These are phyloP conservation scores for Ensete ventricosum DNA, from an alignment of 176 grass and related monocot species.

Conservation along the genomic window DNA sequence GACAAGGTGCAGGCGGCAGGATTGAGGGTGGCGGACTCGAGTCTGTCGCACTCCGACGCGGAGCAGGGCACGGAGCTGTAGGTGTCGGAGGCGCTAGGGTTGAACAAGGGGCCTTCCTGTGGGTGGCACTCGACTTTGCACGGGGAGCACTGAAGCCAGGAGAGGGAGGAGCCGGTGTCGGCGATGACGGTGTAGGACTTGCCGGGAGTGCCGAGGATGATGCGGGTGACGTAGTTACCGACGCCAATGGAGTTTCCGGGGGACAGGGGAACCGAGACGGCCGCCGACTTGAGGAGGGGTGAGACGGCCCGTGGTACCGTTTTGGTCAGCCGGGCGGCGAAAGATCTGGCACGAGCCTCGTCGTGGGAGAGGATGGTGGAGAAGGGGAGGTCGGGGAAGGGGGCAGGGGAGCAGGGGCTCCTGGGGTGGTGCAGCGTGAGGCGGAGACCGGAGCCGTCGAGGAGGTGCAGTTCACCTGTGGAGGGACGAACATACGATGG, in stretches of 20 bases:
- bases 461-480: not conserved
- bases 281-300: not conserved
- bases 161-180: constrained; percentile 22
- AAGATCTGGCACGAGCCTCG: not conserved
- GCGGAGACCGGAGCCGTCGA: constrained; percentile 15
- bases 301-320: not conserved
- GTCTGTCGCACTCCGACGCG: constrained; percentile 1
- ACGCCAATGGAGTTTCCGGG: not conserved
- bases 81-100: constrained; percentile 1
- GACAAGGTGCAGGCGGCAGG: not conserved
- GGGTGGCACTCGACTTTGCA: constrained; percentile 20
- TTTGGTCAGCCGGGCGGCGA: constrained; percentile 10
- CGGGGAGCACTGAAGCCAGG: constrained; percentile 22
- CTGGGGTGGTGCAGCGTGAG: constrained; percentile 11
- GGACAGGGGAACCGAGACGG: constrained; percentile 1
- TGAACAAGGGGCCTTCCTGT: not conserved
- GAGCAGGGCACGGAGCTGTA: constrained; percentile 5
- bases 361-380: constrained; percentile 10
- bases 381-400: constrained; percentile 3
- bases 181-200: constrained; percentile 12
- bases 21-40: constrained; percentile 13
- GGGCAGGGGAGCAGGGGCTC: constrained; percentile 10
- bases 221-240: constrained; percentile 15
- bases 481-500: not conserved
- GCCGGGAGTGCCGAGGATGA: constrained; percentile 9